Percentiles rank a stretch among this genome's conserved stretches.
Conservation (phyloP, 352 stramenopile species). For the Blastocystis sp. region DNA sequence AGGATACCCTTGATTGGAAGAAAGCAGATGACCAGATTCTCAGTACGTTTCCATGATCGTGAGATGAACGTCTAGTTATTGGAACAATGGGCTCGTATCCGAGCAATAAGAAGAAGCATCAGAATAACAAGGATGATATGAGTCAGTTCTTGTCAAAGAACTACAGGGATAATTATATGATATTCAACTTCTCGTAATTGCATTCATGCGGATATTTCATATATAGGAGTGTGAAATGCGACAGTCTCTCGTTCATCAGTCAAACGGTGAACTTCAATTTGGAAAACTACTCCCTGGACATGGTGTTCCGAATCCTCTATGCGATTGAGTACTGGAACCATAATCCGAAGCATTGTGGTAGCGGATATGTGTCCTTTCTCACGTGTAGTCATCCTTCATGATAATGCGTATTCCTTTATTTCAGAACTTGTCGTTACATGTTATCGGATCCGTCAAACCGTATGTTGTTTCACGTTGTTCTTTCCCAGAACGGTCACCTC, state of each 20-base stretch:
- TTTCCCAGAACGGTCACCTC: not conserved
- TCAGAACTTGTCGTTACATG: constrained; percentile 43
- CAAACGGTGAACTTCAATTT: constrained; percentile 6
- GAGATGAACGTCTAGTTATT: not conserved
- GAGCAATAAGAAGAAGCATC: constrained; percentile 27
- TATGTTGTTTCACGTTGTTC: not conserved
- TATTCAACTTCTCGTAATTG: constrained; percentile 43
- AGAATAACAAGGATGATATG: constrained; percentile 40
- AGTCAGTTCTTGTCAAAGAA: constrained; percentile 4
- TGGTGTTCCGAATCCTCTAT: constrained; percentile 49
- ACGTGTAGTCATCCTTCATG: constrained; percentile 26
- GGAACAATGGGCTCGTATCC: constrained; percentile 27
- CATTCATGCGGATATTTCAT: not conserved
- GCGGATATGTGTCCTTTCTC: not conserved
- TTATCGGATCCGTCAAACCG: constrained; percentile 14
- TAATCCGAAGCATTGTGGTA: constrained; percentile 48
- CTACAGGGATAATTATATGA: constrained; percentile 49
- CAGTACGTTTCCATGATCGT: not conserved
- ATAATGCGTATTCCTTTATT: constrained; percentile 17
- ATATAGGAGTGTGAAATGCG: not conserved
- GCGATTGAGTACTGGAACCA: constrained; percentile 52
- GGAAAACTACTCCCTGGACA: constrained; percentile 24
- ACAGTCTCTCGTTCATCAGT: not conserved
- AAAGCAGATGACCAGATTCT: constrained; percentile 37
- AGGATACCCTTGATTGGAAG: constrained; percentile 43